phyloP scores from a whole-genome alignment of 768 basidiomycete species.

The Termitomyces sp. region DNA sequence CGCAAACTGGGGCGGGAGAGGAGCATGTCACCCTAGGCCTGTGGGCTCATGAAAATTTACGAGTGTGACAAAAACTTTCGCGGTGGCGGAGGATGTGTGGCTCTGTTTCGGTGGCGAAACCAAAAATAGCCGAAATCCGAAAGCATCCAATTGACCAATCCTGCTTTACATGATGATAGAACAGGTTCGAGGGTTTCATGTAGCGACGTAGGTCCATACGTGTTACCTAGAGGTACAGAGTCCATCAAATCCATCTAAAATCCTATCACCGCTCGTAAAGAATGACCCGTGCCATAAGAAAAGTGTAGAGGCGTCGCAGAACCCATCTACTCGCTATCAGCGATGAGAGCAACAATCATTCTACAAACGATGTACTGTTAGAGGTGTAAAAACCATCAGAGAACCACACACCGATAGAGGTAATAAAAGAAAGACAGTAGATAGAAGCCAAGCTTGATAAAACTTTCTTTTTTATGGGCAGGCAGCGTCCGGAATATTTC shows the following conservation, averaged over 20 bases:
- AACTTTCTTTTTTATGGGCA: constrained; percentile 93
- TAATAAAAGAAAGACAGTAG: constrained; percentile 91
- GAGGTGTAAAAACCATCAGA: neutral
- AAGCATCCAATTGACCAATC: constrained; percentile 12
- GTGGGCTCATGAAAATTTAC: neutral
- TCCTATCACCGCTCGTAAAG: constrained; percentile 3
- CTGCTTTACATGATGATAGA: constrained; percentile 9
- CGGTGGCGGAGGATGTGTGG: neutral
- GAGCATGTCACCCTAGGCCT: neutral
- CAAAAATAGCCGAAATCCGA: constrained; percentile 4
- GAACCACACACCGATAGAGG: constrained; percentile 67
- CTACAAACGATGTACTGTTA: constrained; percentile 26
- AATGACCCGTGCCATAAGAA: neutral
- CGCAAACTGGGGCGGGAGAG: neutral
- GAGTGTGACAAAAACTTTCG: neutral
- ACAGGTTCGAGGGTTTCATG: neutral
- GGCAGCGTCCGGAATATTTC: constrained; percentile 96
- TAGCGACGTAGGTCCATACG: constrained; percentile 2
- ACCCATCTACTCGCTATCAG: constrained; percentile 54
- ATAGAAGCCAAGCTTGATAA: constrained; percentile 92
- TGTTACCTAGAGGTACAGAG: constrained; percentile 3
- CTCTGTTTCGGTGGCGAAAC: neutral
- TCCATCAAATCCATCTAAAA: constrained; percentile 1
- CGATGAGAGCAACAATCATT: constrained; percentile 85
- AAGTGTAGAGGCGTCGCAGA: neutral